Conservation (phyloP, 2,329 filamentous ascomycete genomes). For the Canariomyces notabilis region DNA sequence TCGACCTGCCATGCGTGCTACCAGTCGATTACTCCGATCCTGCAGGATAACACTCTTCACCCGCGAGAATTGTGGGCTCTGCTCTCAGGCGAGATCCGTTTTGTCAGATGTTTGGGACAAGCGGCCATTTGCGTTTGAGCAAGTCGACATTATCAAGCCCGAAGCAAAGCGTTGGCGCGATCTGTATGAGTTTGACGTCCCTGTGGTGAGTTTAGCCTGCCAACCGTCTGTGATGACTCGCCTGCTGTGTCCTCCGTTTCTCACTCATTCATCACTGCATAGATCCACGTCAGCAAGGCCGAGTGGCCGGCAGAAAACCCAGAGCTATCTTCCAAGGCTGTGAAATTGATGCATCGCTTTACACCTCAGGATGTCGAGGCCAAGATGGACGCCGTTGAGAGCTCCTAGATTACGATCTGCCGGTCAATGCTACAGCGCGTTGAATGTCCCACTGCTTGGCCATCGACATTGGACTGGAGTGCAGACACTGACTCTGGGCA, state of each 20-base stretch:
- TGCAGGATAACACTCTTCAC: constrained; percentile 72
- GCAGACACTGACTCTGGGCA: neutral
- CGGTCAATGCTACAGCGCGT: constrained; percentile 7
- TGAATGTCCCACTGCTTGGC: neutral
- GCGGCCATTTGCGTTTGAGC: constrained; percentile 62
- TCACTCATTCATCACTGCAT: neutral
- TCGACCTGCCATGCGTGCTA: constrained; percentile 44
- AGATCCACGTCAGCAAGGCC: constrained; percentile 61
- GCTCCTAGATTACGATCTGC: constrained; percentile 1
- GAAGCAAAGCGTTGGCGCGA: constrained; percentile 62
- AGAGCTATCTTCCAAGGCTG: constrained; percentile 51
- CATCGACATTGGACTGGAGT: too few relatives aligned
- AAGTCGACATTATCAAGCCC: constrained; percentile 63
- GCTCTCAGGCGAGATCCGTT: constrained; percentile 61
- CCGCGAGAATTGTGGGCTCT: constrained; percentile 66
- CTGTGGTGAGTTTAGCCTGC: constrained; percentile 54
- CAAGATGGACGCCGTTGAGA: constrained; percentile 61
- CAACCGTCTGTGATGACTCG: neutral
- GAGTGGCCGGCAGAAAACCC: constrained; percentile 47
- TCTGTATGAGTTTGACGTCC: constrained; percentile 76
- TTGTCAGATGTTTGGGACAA: constrained; percentile 63
- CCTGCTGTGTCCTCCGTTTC: neutral
- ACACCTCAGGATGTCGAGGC: constrained; percentile 59
- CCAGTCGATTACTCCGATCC: constrained; percentile 45
- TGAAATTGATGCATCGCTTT: constrained; percentile 76